Evolutionary conservation across 2,329 filamentous ascomycete species (phyloP), one percentile per base, ranked within the genome.

Genomic region (Trichoderma brevicompactum): DNA sequence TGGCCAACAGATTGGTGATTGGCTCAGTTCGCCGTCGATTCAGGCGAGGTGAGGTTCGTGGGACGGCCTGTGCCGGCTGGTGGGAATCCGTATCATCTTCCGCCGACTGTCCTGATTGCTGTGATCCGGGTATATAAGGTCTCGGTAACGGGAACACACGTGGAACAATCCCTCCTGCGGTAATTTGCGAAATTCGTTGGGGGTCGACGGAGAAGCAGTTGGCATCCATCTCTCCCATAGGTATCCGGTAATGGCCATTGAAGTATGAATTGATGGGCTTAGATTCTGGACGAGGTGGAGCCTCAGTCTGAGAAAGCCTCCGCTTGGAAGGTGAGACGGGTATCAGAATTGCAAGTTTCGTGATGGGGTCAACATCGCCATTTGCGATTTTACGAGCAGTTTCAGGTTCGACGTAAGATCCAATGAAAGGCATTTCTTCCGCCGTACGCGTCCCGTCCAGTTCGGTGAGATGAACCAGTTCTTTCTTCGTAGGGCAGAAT

Each of bases 361-460:
- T 96, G 70, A 94, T 95, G 2, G 95, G 95, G 75, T 98, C 90
- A 52, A 97, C 78, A 70, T 97, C 91, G 41, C 95, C 95, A 43
- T 76, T 80, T 28, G 95, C 92, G 66, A 99, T 89, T 6, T 87
- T 88, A 58, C 83, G 82, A 7, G 94, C 93, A 66, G 92, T 76
- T 55, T 88, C 82, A 1, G 89, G 80, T 38, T 91, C 87, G 50
- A 96, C 85, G 69, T 87, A 83, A 19, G 84, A 81, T 36, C 95
- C 96, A 68, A 99, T 92, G 72, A 90, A 98, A 1, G 90, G 85
- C 83, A 97, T 89, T 48, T 90, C 85, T 9, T 88, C 85, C 0
- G 89, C 80, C 28, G 88, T 85, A 23, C 92, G 75, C 5, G 86
- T 86, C 6, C 84, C 79, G 0, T 87, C 85, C 0, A 89, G 84